Evolutionary conservation across 768 basidiomycete genomes (phyloP), one percentile per base, ranked within the genome.

Genomic region (Pleurotus giganteus): DNA sequence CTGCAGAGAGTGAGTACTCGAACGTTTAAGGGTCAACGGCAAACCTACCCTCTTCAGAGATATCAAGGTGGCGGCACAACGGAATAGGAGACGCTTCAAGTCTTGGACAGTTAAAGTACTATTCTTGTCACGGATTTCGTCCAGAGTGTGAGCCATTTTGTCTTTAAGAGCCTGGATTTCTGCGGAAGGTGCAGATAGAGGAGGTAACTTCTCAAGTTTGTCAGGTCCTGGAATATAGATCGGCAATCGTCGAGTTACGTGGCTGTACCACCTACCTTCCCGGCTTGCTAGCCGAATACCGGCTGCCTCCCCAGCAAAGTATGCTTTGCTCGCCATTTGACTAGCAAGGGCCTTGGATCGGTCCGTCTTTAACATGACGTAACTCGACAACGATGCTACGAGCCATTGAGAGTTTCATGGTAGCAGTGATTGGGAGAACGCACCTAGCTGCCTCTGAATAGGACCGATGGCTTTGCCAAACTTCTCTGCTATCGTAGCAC

Each of bases 321-420:
- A 94, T n/a, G 86, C 86, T 65, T 96, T 96, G 36, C 89, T 88
- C 0, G 93, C 88, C 54, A 97, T 83, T 64, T 98, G 91, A 59
- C 87, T 90, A 0, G 90, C 79, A 39, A 98, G 77, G 1, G 82
- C 75, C 66, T 91, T 91, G 7, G 95, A 82, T 19, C 85, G 83
- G 66, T 99, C 96, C 3, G 86, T 80, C 58, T 85, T 85, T 81
- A 86, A 86, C 47, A 73, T 77, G 0, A 82, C 80, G 31, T 85
- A 66, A 0, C 71, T 66, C 34, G 80, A 74, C 39, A 89, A 66
- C 0, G 81, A 85, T 26, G 78, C 85, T 87, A 55, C 28, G 45
- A 12, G 4, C 55, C 32, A 42, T 36, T 56, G 52, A 57, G 42
- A 43, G 31, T 26, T 9, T 44, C 19, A 6, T 21, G 32, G 19